phyloP scores from a whole-genome alignment of 176 grass and related monocot genomes.

The Melocanna baccifera region DNA sequence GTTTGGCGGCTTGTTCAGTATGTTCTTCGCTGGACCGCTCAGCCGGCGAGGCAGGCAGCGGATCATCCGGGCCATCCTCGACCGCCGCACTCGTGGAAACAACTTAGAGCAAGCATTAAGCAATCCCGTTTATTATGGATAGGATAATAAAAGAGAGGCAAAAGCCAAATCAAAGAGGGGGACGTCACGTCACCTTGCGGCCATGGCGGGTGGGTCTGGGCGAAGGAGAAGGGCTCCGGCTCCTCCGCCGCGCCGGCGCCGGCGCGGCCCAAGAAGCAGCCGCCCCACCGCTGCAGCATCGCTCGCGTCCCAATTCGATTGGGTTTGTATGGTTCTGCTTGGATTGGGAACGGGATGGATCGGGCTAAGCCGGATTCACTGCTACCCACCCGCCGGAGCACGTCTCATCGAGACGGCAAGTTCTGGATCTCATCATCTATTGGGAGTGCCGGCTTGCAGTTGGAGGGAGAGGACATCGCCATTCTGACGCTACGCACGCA shows the following conservation, averaged over 20 bases:
- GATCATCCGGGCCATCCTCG: conserved; percentile 3
- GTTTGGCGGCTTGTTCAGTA: conserved; percentile 60
- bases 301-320: no score
- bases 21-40: conserved; percentile 46
- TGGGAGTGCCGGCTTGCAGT: no score
- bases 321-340: no score
- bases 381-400: no score
- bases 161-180: neutral
- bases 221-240: conserved; percentile 53
- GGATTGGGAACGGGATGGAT: no score
- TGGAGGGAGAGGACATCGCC: no score
- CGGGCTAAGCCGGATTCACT: no score
- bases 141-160: neutral
- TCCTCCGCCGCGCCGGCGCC: conserved; percentile 21
- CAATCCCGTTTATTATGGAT: neutral
- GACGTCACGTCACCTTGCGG: conserved; percentile 33
- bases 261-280: no score
- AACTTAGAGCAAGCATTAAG: neutral
- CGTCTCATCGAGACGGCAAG: no score
- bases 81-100: neutral
- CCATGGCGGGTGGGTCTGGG: conserved; percentile 45
- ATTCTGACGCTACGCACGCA: no score
- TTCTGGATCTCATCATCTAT: no score
- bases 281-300: no score
- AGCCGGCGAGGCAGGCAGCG: conserved; percentile 39